phyloP scores from a whole-genome alignment of 495 filamentous ascomycete species.

The Aspergillus conjunctus region DNA sequence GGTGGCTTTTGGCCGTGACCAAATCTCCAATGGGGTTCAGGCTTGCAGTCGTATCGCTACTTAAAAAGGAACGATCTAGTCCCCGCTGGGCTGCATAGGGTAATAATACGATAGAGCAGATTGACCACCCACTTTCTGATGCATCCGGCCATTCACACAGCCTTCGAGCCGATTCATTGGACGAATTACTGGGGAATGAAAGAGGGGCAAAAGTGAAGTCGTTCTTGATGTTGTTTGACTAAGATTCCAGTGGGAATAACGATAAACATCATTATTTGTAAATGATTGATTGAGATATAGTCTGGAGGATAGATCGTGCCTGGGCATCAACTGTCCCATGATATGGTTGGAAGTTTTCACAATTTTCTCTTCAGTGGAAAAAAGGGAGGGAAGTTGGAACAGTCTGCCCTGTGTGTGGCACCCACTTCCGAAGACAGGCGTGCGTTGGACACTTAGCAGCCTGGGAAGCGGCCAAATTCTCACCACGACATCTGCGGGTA shows the following conservation, averaged over 20 bases:
- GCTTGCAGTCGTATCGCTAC: conserved; percentile 13
- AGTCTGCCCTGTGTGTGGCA: conserved; percentile 22
- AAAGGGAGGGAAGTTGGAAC: not conserved
- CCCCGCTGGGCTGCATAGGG: conserved; percentile 5
- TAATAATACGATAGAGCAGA: conserved; percentile 19
- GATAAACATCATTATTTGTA: not conserved
- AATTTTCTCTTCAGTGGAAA: not conserved
- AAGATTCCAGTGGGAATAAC: not conserved
- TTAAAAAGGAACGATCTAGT: conserved; percentile 7
- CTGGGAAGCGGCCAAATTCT: conserved; percentile 21
- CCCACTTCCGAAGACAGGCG: conserved; percentile 28
- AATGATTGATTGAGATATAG: not conserved
- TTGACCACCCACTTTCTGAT: conserved; percentile 19
- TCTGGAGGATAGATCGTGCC: not conserved
- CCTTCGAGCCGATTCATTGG: conserved; percentile 7
- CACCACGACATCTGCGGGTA: conserved; percentile 26
- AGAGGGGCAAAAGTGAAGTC: conserved; percentile 15
- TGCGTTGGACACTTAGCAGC: too few relatives aligned
- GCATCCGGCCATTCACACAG: conserved; percentile 18
- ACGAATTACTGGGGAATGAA: conserved; percentile 3
- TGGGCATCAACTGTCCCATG: not conserved
- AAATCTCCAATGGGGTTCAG: conserved; percentile 9
- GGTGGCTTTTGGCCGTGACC: conserved; percentile 22
- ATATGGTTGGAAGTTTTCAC: not conserved
- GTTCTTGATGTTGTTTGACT: not conserved